Percentiles rank a stretch among this genome's conserved stretches.
Conservation (phyloP, 148 eudicot genomes). For the Fagopyrum tataricum region DNA sequence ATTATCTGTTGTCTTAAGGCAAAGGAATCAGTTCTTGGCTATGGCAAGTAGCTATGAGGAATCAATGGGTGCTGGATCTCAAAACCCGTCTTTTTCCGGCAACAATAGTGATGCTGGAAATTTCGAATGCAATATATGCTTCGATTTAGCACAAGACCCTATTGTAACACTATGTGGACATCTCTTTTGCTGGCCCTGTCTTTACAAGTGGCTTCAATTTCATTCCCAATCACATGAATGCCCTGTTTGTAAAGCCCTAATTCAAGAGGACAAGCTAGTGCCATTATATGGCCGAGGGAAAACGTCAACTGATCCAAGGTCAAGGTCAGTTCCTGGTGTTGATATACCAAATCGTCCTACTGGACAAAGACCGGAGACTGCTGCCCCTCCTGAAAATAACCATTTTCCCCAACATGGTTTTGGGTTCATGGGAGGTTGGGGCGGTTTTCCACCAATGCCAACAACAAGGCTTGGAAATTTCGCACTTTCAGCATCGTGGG, state of each 20-base stretch:
- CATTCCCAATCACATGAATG: constrained; percentile 76
- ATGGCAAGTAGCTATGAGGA: constrained; percentile 42
- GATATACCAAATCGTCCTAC: constrained; percentile 63
- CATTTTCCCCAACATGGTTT: constrained; percentile 49
- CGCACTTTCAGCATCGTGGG: constrained; percentile 22
- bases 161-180: constrained; percentile 70
- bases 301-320: constrained; percentile 49
- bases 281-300: constrained; percentile 79
- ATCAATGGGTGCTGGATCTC: constrained; percentile 22
- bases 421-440: constrained; percentile 55
- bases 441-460: constrained; percentile 37
- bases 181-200: constrained; percentile 76
- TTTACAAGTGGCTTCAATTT: constrained; percentile 57
- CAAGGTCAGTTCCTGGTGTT: constrained; percentile 41
- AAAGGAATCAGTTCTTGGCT: background rate
- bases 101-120: constrained; percentile 49
- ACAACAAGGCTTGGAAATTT: constrained; percentile 59
- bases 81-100: constrained; percentile 28
- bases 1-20: background rate
- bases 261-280: constrained; percentile 58
- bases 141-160: constrained; percentile 78
- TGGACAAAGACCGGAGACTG: constrained; percentile 65
- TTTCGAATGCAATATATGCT: constrained; percentile 80
- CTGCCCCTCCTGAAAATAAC: constrained; percentile 37
- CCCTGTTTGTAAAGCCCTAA: constrained; percentile 76